Evolutionary conservation across 306 rosid species (phyloP).

Genomic region (Phaseolus lunatus): DNA sequence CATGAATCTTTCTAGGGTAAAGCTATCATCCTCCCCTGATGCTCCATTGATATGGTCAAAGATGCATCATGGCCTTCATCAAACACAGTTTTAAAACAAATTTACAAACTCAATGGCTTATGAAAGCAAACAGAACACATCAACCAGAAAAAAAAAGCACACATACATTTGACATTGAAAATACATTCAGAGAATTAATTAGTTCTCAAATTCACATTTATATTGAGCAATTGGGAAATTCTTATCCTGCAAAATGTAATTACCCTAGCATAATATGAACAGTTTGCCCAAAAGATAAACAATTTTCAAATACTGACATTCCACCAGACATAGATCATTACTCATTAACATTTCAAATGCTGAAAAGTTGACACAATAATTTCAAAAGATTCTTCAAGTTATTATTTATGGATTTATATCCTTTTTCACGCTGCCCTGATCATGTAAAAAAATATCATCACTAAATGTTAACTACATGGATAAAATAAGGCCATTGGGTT

Average conservation of each 20-base stretch:
- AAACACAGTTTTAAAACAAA: conserved; percentile 7
- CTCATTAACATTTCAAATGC: not conserved
- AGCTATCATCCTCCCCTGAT: too few species aligned
- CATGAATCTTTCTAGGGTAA: not conserved
- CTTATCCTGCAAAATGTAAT: not conserved
- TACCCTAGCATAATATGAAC: not conserved
- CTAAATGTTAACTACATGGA: not conserved
- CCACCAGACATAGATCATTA: not conserved
- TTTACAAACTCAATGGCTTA: conserved; percentile 2
- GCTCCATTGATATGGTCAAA: not conserved
- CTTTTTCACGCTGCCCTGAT: not conserved
- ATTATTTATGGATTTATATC: not conserved
- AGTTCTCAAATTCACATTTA: not conserved
- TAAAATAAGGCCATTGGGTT: not conserved
- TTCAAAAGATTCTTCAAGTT: not conserved
- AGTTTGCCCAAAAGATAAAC: not conserved
- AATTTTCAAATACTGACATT: not conserved
- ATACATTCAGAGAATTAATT: not conserved
- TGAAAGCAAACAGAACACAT: conserved; percentile 19
- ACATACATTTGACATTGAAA: conserved; percentile 6
- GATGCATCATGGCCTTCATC: not conserved
- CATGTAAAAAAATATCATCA: not conserved
- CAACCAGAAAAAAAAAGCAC: conserved; percentile 4
- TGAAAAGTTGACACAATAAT: not conserved
- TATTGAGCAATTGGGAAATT: not conserved